Base-by-base conservation (phyloP, 257 asterid genomes). In the Lycium barbarum region DNA sequence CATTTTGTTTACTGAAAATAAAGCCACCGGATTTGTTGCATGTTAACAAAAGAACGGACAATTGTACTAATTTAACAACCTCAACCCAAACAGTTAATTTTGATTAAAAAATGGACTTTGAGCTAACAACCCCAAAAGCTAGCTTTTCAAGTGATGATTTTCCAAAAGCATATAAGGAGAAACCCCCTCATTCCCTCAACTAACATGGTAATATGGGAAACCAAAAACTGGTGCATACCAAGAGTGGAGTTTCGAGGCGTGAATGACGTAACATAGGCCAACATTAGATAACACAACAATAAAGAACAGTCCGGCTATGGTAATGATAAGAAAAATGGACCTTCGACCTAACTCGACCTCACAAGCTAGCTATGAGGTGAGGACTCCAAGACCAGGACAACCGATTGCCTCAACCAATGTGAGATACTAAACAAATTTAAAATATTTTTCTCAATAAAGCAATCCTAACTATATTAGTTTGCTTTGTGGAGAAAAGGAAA, bases 231-330 rank as follows among this genome's bases (percentile, higher is more conserved):
- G 45, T 26, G 47, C 49, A 26, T 5, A 1, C 49, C 26, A 53
- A 53, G 47, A 78, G 15, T 53, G 3, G 65, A 76, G 47, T 78
- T 26, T 38, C 49, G 6, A 18, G 55, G 54, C 4, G 14, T 71
- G 35, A 70, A 40, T 71, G 40, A 17, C 15, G 3, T 17, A 40
- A 71, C 35, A 0, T 40, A 72, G 38, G 15, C 17, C 49, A 78
- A 53, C 45, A 78, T 78, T 26, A 54, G 82, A 14, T 7, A 78
- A 26, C 65, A 78, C 82, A 78, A 78, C 65, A 78, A 6, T 73
- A 26, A 26, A 40, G 82, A 53, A 51, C 26, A 26, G 65, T 51
- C 45, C 53, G 82, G 5, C 47, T 26, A 13, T 53, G 65, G 53
- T 78, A 53, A 22, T 33, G 49, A 51, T 76, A 76, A 22, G 61